Evolutionary conservation across 2,329 filamentous ascomycete species (phyloP), one percentile per base, ranked within the genome.

Genomic region (Colletotrichum orbiculare): DNA sequence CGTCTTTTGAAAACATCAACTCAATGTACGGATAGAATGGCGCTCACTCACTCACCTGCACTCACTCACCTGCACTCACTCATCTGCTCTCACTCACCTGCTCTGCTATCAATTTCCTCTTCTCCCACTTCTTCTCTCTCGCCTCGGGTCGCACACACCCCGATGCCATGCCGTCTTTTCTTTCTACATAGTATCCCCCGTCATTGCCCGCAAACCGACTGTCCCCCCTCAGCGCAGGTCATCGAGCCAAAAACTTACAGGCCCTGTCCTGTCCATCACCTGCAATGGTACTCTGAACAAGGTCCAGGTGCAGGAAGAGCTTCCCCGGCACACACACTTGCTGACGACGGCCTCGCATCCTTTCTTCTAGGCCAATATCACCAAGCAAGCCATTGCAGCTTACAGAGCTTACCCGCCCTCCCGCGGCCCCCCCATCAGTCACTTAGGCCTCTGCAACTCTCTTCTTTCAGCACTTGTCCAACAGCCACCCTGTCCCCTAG

Each of bases 281-380:
- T 67, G 61, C 65, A 64, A 64, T 49, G 60, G 53, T 25, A 57
- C 53, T 45, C 54, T 35, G 54, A 49, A 49, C 46, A 56, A 50
- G 45, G 25, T 33, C 39, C 61, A 61, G 47, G 62, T 56, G 33
- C 61, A 67, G 61, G 50, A 65, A 13, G 54, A 64, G 54, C 55
- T 66, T 60, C 61, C 64, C 61, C 61, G 64, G 61, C 52, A 56
- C 60, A 67, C 58, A 62, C 52, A 56, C 57, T 62, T 25, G 25
- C 25, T 25, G 41, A 45, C 17, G 41, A 43, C 56, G 50, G 25
- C 57, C 47, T 65, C 52, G 58, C 52, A 46, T 47, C 41, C 39
- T 17, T 42, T 34, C 25, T 41, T 46, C 49, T 41, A 41, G 13
- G 7, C 41, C 39, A 58, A 46, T 41, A 56, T 52, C 50, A 62